phyloP scores from a whole-genome alignment of 2,329 filamentous ascomycete species.

The Nannizziopsis arthrosporioides region DNA sequence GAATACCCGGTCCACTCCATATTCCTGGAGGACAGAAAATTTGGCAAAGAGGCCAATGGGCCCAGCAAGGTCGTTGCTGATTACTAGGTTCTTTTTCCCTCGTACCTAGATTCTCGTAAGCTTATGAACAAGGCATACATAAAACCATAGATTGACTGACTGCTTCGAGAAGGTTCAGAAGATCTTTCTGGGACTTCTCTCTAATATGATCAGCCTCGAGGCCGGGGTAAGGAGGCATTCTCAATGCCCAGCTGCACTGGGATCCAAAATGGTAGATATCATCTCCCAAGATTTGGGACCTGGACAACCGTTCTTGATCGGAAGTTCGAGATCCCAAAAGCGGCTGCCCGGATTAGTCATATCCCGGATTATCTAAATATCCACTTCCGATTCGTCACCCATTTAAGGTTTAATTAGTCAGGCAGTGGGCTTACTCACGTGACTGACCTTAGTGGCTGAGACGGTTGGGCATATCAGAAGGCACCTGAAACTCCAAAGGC shows the following conservation, averaged over 20 bases:
- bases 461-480: too few relatives aligned
- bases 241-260: constrained; percentile 10
- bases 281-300: too few relatives aligned
- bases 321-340: too few relatives aligned
- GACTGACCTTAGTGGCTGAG: too few relatives aligned
- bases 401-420: too few relatives aligned
- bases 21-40: constrained; percentile 88
- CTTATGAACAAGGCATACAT: not conserved
- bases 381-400: too few relatives aligned
- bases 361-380: too few relatives aligned
- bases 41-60: constrained; percentile 86
- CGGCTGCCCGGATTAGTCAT: too few relatives aligned
- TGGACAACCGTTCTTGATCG: too few relatives aligned
- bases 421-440: too few relatives aligned
- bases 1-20: constrained; percentile 96
- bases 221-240: constrained; percentile 35
- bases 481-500: too few relatives aligned
- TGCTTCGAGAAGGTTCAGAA: constrained; percentile 82
- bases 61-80: constrained; percentile 81
- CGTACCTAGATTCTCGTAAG: constrained; percentile 54
- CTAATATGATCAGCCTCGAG: constrained; percentile 38
- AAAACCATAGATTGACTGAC: constrained; percentile 49
- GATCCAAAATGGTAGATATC: not conserved
- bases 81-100: constrained; percentile 95
- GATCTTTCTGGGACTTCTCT: constrained; percentile 63